phyloP scores from a whole-genome alignment of 176 grass and related monocot species.

The Oryza glumipatula region DNA sequence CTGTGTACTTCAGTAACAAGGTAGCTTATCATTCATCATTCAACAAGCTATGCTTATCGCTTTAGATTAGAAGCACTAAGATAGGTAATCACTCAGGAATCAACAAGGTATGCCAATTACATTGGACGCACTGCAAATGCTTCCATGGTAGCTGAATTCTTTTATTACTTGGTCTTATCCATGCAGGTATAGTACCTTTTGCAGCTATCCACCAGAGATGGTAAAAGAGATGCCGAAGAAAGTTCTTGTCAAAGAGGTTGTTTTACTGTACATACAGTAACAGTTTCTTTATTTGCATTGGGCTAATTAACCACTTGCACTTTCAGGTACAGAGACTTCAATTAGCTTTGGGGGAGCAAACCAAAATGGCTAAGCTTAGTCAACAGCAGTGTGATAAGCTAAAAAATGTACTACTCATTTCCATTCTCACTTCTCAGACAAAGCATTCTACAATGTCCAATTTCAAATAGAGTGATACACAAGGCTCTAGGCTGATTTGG shows the following conservation, averaged over 20 bases:
- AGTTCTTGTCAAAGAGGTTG: slow-evolving; percentile 64
- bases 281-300: slow-evolving; percentile 6
- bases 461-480: slow-evolving; percentile 9
- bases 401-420: slow-evolving; percentile 56
- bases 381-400: slow-evolving; percentile 63
- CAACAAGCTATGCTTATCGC: background rate
- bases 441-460: background rate
- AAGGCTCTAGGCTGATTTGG: slow-evolving; percentile 3
- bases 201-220: slow-evolving; percentile 56
- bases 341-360: slow-evolving; percentile 66
- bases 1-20: slow-evolving; percentile 14
- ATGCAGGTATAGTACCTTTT: slow-evolving; percentile 65
- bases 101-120: background rate
- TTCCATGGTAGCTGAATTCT: slow-evolving; percentile 34
- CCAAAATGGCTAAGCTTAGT: slow-evolving; percentile 55
- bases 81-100: background rate
- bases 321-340: slow-evolving; percentile 74
- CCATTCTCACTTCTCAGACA: background rate
- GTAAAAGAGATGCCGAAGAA: slow-evolving; percentile 71
- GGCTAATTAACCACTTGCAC: slow-evolving; percentile 35
- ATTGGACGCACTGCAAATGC: slow-evolving; percentile 14
- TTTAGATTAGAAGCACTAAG: background rate
- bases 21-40: background rate
- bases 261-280: background rate
- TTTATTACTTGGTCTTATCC: slow-evolving; percentile 30